Evolutionary conservation across 1,284 basidiomycete genomes (phyloP), one percentile per base, ranked within the genome.

Genomic region (Cryptococcus jaspeensis): DNA sequence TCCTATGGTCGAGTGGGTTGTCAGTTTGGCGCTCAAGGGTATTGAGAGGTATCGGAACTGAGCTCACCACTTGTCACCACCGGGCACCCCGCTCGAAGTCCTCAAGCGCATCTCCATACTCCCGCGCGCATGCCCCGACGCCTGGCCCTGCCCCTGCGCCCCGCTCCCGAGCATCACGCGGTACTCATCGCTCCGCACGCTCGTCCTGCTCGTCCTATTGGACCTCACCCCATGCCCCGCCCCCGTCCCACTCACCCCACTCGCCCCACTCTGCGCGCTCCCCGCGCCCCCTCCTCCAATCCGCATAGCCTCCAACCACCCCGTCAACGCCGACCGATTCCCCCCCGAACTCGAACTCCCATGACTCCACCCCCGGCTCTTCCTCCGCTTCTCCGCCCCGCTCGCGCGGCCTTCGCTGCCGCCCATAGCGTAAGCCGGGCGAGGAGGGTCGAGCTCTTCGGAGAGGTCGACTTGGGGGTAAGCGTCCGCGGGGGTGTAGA

Each of bases 261-360:
- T 38, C 9, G 35, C 13, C 12, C 12, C 15, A 52, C 38, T 28
- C 25, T 52, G 38, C 18, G 52, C 52, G 25, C n/a, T 5, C 6
- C 42, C 28, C 28, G 28, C 43, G n/a, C 47, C 47, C 20, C 40
- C 25, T 25, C 48, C 52, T 38, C 59, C 52, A 28, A 73, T 62
- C 11, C 66, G 65, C 61, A 75, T 71, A 15, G 62, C 62, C 54
- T 75, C 73, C 38, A 75, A 57, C 50, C 71, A 56, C 0, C 70
- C 70, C 8, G 67, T 65, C 9, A 71, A 48, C 46, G 67, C 54
- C 53, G 63, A 50, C 56, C 72, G 51, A 42, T 64, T 62, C 1
- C 62, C 64, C 23, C 66, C 67, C 9, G 65, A 66, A 53, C 68
- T 71, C 25, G 66, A 69, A 55, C 66, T 67, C n/a, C 62, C 59